phyloP scores from a whole-genome alignment of 164 flowering plant species.

The Vitis rupestris region DNA sequence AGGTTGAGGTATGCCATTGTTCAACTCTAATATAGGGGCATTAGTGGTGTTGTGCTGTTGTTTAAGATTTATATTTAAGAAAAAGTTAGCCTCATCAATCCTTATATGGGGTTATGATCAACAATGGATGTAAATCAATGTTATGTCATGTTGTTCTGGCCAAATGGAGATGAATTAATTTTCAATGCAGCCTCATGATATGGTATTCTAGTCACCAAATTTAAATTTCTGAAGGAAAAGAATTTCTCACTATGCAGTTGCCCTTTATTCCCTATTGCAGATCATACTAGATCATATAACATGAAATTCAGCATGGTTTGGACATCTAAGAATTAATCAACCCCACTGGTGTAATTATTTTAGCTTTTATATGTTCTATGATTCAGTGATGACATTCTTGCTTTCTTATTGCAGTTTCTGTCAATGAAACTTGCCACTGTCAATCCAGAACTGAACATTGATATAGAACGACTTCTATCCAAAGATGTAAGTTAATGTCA shows the following conservation, averaged over 20 bases:
- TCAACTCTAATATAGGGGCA: background rate
- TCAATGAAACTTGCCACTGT: constrained; percentile 97
- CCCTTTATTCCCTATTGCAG: background rate
- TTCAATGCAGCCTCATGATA: too few species aligned
- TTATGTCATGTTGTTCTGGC: too few species aligned
- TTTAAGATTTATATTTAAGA: background rate
- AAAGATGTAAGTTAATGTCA: constrained; percentile 65
- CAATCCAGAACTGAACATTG: constrained; percentile 76
- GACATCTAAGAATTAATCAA: background rate
- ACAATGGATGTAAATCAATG: too few species aligned
- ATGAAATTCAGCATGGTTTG: background rate
- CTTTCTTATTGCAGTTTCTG: constrained; percentile 56
- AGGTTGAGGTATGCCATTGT: constrained; percentile 77
- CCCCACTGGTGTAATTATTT: background rate
- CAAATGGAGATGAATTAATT: too few species aligned
- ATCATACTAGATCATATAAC: background rate
- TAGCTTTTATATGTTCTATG: background rate
- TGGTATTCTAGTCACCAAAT: too few species aligned
- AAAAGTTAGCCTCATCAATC: too few species aligned
- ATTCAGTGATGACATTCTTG: background rate
- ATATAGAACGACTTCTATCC: constrained; percentile 66
- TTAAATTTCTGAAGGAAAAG: background rate
- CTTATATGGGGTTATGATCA: too few species aligned
- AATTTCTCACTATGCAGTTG: background rate
- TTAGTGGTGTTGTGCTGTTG: background rate